Evolutionary conservation across 768 basidiomycete species (phyloP).

Genomic region (Lactarius quietus): DNA sequence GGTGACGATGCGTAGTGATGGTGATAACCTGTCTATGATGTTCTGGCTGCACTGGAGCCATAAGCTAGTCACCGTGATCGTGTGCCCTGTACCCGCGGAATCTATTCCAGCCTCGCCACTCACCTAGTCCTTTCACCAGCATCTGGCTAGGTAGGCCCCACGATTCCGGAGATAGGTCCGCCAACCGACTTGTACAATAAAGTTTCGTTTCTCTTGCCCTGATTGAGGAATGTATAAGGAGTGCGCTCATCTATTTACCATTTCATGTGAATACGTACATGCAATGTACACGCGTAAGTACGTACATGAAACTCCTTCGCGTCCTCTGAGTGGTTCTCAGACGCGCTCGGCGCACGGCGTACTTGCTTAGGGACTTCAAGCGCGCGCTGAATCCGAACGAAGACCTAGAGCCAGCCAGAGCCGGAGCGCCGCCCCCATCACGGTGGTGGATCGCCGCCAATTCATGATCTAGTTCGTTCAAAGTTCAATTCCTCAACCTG

Average conservation of each 20-base stretch:
- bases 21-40: neutral
- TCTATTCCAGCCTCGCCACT: neutral
- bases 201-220: neutral
- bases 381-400: neutral
- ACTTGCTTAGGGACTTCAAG: neutral
- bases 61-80: neutral
- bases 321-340: neutral
- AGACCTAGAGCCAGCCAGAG: neutral
- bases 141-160: neutral
- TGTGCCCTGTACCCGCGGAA: neutral
- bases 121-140: neutral
- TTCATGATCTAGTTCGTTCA: neutral
- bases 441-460: neutral
- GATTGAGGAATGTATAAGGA: neutral
- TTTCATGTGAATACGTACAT: neutral
- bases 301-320: neutral
- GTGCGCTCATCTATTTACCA: neutral
- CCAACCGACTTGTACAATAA: neutral
- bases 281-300: neutral
- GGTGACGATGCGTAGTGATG: neutral
- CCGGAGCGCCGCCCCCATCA: neutral
- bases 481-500: neutral
- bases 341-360: neutral
- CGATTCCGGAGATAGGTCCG: neutral
- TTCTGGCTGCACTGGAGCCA: neutral